Evolutionary conservation across 129 eudicot species (phyloP).

Genomic region (Heracleum sosnowskyi): DNA sequence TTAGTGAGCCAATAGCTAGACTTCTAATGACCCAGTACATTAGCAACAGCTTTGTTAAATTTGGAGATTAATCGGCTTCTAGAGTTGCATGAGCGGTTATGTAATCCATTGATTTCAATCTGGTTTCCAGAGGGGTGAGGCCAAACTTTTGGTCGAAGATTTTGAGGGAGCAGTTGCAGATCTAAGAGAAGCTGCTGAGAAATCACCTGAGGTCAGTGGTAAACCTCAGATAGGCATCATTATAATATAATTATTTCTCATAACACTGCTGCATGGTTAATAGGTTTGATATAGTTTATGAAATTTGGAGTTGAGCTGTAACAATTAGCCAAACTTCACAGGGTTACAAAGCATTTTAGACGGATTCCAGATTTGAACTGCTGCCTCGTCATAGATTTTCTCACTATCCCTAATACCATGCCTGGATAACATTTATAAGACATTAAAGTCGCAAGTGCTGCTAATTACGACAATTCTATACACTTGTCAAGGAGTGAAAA

Average conservation of each 20-base stretch:
- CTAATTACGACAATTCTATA: neutral
- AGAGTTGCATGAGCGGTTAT: neutral
- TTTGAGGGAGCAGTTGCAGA: constrained; percentile 97
- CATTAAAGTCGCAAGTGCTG: neutral
- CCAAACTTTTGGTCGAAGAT: constrained; percentile 74
- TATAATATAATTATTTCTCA: neutral
- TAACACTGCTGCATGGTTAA: constrained; percentile 1
- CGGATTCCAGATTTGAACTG: too few relatives aligned
- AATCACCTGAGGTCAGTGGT: constrained; percentile 75
- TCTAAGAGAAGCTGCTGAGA: constrained; percentile 81
- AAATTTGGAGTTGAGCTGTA: too few relatives aligned
- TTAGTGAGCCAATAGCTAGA: neutral
- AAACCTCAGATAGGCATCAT: neutral
- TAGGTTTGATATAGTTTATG: too few relatives aligned
- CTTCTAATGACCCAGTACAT: too few relatives aligned
- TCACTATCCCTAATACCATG: too few relatives aligned
- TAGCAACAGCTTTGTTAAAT: neutral
- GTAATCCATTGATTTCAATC: neutral
- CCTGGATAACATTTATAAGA: too few relatives aligned
- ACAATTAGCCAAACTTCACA: too few relatives aligned
- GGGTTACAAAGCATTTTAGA: too few relatives aligned
- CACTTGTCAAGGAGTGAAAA: neutral
- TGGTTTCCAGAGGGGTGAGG: constrained; percentile 75
- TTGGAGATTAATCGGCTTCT: neutral
- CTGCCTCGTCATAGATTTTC: too few relatives aligned